A percentile compares a stretch with the other conserved stretches of the same genome.
Evolutionary conservation across 495 filamentous ascomycete species (phyloP).

Genomic region (Penicillium alfredii): DNA sequence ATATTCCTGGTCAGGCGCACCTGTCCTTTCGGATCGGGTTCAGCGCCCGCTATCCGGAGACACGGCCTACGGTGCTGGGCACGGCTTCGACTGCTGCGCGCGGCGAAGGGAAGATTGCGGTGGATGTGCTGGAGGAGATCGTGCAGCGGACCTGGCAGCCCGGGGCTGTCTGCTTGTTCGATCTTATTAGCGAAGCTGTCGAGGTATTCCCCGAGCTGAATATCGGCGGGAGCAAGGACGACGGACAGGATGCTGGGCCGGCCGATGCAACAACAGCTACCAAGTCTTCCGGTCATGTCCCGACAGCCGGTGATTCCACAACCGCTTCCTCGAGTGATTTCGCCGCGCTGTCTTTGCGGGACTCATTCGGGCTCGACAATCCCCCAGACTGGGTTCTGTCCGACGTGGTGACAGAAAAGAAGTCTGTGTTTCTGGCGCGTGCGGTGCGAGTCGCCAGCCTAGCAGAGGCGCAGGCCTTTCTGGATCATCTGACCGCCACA

Average conservation of each 20-base stretch:
- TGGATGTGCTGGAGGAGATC: conserved; percentile 60
- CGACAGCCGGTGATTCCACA: conserved; percentile 10
- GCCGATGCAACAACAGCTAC: conserved; percentile 3
- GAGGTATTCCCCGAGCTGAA: conserved; percentile 43
- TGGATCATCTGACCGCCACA: conserved; percentile 66
- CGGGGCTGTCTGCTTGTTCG: conserved; percentile 81
- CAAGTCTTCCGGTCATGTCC: conserved; percentile 12
- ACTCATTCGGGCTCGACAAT: conserved; percentile 31
- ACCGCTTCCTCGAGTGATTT: conserved; percentile 14
- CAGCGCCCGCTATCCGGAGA: conserved; percentile 63
- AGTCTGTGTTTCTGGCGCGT: conserved; percentile 81
- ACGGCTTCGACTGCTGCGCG: conserved; percentile 45
- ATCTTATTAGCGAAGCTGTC: conserved; percentile 61
- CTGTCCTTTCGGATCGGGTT: conserved; percentile 61
- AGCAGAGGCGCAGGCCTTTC: conserved; percentile 58
- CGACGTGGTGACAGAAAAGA: conserved; percentile 67
- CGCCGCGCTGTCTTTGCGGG: conserved; percentile 26
- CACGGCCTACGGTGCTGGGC: conserved; percentile 63
- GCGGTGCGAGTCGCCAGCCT: conserved; percentile 60
- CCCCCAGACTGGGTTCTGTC: conserved; percentile 66
- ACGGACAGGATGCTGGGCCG: conserved; percentile 3
- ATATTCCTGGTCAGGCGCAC: conserved; percentile 38
- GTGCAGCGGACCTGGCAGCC: conserved; percentile 59
- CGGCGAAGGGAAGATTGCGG: conserved; percentile 62
- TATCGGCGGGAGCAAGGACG: conserved; percentile 25